Conservation (phyloP, 257 asterid species). For the Paraleonurus japonicus region DNA sequence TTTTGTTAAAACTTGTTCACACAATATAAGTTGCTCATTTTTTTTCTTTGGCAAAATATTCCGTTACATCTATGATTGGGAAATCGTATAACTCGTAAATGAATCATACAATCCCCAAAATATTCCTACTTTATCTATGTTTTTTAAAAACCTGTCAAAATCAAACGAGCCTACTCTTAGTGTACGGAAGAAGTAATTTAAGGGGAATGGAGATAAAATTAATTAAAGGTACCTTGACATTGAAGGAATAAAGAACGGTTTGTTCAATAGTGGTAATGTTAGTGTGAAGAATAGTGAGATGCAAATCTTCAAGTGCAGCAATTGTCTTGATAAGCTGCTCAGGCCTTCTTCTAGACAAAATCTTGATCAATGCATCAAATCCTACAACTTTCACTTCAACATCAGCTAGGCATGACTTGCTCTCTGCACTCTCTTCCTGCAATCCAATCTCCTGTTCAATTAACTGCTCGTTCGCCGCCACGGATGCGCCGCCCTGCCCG, state of each 20-base stretch:
- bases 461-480: neutral
- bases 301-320: slow-evolving; percentile 94
- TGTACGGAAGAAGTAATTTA: too few relatives aligned
- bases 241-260: slow-evolving; percentile 88
- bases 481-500: neutral
- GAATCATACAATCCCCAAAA: too few relatives aligned
- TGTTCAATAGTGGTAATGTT: slow-evolving; percentile 92
- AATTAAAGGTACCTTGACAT: slow-evolving; percentile 98
- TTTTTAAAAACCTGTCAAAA: too few relatives aligned
- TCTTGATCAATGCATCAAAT: slow-evolving; percentile 78
- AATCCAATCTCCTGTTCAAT: neutral
- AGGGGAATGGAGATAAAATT: too few relatives aligned
- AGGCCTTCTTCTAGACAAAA: slow-evolving; percentile 68
- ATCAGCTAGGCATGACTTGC: slow-evolving; percentile 80
- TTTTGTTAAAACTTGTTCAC: too few relatives aligned
- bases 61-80: too few relatives aligned
- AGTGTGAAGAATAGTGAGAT: slow-evolving; percentile 76
- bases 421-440: slow-evolving; percentile 71
- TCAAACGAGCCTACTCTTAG: too few relatives aligned
- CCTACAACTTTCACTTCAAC: slow-evolving; percentile 86
- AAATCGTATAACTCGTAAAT: too few relatives aligned
- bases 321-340: slow-evolving; percentile 75
- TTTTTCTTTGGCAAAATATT: too few relatives aligned
- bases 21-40: too few relatives aligned
- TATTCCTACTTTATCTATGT: too few relatives aligned